phyloP scores from a whole-genome alignment of 257 asterid genomes.

The Fraxinus americana region DNA sequence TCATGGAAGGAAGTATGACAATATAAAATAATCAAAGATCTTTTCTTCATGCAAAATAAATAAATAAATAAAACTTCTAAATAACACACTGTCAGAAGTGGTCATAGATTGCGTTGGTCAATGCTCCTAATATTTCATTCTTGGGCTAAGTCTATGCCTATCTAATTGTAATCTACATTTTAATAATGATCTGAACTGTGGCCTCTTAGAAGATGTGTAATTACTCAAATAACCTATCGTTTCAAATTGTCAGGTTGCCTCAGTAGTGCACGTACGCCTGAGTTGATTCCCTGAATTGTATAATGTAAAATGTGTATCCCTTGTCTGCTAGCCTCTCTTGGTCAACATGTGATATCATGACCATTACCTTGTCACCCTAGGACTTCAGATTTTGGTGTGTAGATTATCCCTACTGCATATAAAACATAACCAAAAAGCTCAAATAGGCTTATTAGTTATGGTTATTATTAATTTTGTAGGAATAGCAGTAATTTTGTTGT shows the following conservation, averaged over 20 bases:
- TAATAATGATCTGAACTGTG: not conserved
- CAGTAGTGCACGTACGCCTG: not conserved
- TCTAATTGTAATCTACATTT: not conserved
- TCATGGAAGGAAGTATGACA: not conserved
- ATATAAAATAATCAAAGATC: not conserved
- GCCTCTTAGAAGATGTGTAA: not conserved
- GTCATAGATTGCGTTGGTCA: not conserved
- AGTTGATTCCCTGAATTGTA: not conserved
- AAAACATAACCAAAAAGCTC: slow-evolving; percentile 20
- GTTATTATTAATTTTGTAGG: not conserved
- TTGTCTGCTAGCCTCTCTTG: not conserved
- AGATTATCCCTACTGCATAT: not conserved
- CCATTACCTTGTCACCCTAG: slow-evolving; percentile 14
- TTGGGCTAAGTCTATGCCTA: not conserved
- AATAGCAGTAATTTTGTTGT: not conserved
- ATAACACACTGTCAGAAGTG: not conserved
- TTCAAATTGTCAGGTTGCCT: slow-evolving; percentile 2
- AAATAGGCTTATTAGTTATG: slow-evolving; percentile 9
- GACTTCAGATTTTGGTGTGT: not conserved
- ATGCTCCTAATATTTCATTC: not conserved
- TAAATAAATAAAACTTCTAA: not conserved
- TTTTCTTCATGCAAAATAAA: not conserved
- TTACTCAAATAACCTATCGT: not conserved
- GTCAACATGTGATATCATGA: not conserved
- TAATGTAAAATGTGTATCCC: not conserved